Conservation (phyloP, 139 green algal genomes). For the Monoraphidium neglectum region DNA sequence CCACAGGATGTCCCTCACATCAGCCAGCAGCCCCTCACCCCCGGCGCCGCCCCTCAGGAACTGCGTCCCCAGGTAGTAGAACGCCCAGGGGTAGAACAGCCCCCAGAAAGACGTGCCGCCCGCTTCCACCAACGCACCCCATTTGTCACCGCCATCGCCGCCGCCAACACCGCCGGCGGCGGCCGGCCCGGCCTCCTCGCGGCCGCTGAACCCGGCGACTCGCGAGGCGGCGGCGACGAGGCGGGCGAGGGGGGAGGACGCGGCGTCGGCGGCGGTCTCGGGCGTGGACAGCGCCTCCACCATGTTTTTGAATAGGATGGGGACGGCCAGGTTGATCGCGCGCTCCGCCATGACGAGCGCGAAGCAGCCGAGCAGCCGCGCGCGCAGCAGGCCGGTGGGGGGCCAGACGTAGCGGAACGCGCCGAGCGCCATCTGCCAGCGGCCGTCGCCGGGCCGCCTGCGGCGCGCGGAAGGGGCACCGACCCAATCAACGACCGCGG, state of each 20-base stretch:
- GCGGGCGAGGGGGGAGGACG: neutral
- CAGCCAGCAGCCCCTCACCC: conserved; percentile 53
- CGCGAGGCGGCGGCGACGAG: neutral
- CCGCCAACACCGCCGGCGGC: neutral
- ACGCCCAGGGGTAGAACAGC: conserved; percentile 50
- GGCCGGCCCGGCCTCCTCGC: neutral
- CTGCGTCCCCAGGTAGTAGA: conserved; percentile 44
- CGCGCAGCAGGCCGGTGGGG: conserved; percentile 24
- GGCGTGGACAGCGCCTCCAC: conserved; percentile 38
- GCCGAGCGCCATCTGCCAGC: conserved; percentile 15
- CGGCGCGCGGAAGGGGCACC: neutral
- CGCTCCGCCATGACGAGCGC: conserved; percentile 61
- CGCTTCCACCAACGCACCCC: neutral
- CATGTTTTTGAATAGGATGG: conserved; percentile 65
- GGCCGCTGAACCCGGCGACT: neutral
- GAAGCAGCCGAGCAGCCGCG: conserved; percentile 62
- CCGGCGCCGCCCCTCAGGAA: conserved; percentile 54
- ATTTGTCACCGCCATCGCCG: neutral
- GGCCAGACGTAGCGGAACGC: conserved; percentile 70
- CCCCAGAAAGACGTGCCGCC: conserved; percentile 32
- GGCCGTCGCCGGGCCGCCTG: conserved; percentile 28
- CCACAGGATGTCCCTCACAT: conserved; percentile 52
- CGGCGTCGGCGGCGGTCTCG: neutral
- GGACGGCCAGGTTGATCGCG: conserved; percentile 71
- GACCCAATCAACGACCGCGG: too few species aligned